phyloP scores from a whole-genome alignment of 2,329 filamentous ascomycete genomes.

The Aspergillus novoparasiticus region DNA sequence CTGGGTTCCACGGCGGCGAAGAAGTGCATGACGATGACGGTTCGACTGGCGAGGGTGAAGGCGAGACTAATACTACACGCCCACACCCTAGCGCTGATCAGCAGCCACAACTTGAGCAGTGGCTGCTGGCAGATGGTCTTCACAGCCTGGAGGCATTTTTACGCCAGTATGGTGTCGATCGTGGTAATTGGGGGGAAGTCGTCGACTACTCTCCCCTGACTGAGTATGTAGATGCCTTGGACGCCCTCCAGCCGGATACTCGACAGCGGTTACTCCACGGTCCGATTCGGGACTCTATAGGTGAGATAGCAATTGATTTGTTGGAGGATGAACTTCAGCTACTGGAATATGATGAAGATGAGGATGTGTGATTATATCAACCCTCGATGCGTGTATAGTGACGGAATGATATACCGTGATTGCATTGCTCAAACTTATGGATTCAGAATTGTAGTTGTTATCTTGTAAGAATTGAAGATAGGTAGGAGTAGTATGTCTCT shows the following conservation, averaged over 20 bases:
- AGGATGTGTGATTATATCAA: constrained; percentile 13
- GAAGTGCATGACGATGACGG: constrained; percentile 20
- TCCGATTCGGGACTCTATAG: constrained; percentile 33
- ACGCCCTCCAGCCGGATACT: constrained; percentile 27
- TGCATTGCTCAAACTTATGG: background rate
- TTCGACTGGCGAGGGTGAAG: constrained; percentile 11
- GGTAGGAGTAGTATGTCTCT: background rate
- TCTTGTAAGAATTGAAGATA: background rate
- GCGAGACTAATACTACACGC: constrained; percentile 18
- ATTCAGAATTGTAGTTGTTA: background rate
- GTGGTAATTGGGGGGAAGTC: constrained; percentile 45
- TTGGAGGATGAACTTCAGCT: constrained; percentile 41
- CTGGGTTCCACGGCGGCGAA: constrained; percentile 23
- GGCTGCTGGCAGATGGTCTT: constrained; percentile 38
- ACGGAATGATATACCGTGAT: constrained; percentile 1
- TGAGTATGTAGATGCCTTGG: constrained; percentile 39
- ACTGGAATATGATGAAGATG: constrained; percentile 30
- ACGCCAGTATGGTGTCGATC: constrained; percentile 42
- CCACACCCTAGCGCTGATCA: constrained; percentile 29
- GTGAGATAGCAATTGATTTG: constrained; percentile 39
- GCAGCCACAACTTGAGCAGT: constrained; percentile 34
- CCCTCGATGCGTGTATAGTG: background rate
- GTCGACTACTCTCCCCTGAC: constrained; percentile 37
- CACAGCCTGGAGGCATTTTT: constrained; percentile 39
- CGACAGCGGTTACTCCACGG: constrained; percentile 34